Base-by-base conservation (phyloP, 352 stramenopile genomes). In the Phytopythium kandeliae region DNA sequence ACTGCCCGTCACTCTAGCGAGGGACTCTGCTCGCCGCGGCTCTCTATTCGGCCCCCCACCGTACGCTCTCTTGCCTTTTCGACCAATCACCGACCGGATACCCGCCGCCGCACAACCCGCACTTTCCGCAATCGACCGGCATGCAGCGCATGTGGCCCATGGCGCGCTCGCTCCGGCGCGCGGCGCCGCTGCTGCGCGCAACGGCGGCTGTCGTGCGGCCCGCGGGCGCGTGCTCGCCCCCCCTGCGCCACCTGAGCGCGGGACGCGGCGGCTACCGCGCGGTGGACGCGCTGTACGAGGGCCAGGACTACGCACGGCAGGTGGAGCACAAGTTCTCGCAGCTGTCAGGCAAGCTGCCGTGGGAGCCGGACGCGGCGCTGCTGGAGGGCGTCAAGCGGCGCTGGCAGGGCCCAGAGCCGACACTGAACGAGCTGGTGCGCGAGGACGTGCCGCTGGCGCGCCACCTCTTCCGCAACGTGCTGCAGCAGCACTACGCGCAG, bases 371-470 rank as follows among this genome's bases (percentile, higher is more conserved):
- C 33, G 30, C 72, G 34, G 67, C 67, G 46, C 71, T 84, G 48
- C 62, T 92, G 33, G 58, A 76, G 21, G 64, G 61, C 24, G 43
- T 89, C 28, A 86, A 87, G 61, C 68, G 57, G 19, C 59, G 54
- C 26, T 92, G 79, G 82, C 54, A 71, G 26, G 68, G 63, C 19
- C 68, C 75, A 5, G 69, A 83, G 45, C 77, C 78, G 12, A 91
- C 74, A 17, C 61, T 95, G 19, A 89, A 92, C 51, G 80, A 89
- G 48, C 61, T 95, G 24, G 85, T 95, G 54, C 79, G 81, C 41
- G 71, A 92, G 26, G 78, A 95, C 50, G 69, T 92, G 8, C 71
- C 74, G 8, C 62, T 74, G 9, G 84, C 84, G 35, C 69, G 84
- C 11, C 75, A 77, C 30, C 60, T 95, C 13, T 95, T 95, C 60